These are phyloP conservation scores for Colletotrichum plurivorum DNA, from an alignment of 2,329 filamentous ascomycete genomes.

Conservation along the genomic window DNA sequence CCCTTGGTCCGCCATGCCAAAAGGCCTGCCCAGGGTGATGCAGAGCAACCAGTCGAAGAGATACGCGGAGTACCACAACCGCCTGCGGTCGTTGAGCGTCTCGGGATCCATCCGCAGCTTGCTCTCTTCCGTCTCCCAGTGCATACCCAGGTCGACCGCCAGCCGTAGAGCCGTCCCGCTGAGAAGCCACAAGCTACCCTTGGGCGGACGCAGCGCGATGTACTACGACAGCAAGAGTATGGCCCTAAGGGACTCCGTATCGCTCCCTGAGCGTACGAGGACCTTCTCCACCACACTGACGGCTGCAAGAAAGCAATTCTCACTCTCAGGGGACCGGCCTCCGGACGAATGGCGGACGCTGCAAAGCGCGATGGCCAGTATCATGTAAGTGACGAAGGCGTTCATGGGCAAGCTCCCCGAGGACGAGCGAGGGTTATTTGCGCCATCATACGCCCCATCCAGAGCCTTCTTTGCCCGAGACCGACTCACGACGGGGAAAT, in stretches of 20 bases:
- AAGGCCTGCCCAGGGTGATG: constrained; percentile 48
- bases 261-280: constrained; percentile 48
- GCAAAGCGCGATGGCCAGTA: constrained; percentile 51
- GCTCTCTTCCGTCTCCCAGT: constrained; percentile 48
- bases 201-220: constrained; percentile 48
- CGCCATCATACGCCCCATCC: constrained; percentile 45
- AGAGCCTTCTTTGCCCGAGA: constrained; percentile 45
- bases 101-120: constrained; percentile 42
- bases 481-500: constrained; percentile 49
- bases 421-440: constrained; percentile 10
- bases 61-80: constrained; percentile 46
- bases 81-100: constrained; percentile 46
- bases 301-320: constrained; percentile 52
- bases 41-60: constrained; percentile 46
- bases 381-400: constrained; percentile 50
- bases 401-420: constrained; percentile 41
- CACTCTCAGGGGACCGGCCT: constrained; percentile 47
- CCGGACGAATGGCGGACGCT: constrained; percentile 45
- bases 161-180: constrained; percentile 50
- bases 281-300: constrained; percentile 47
- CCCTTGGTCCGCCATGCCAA: constrained; percentile 47
- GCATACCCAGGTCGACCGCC: constrained; percentile 50
- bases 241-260: constrained; percentile 48
- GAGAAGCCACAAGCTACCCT: constrained; percentile 51
- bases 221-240: constrained; percentile 50